A percentile compares a stretch with the other conserved stretches of the same genome.
Conservation (phyloP, 768 basidiomycete species). For the Agrocybe chaxingu region DNA sequence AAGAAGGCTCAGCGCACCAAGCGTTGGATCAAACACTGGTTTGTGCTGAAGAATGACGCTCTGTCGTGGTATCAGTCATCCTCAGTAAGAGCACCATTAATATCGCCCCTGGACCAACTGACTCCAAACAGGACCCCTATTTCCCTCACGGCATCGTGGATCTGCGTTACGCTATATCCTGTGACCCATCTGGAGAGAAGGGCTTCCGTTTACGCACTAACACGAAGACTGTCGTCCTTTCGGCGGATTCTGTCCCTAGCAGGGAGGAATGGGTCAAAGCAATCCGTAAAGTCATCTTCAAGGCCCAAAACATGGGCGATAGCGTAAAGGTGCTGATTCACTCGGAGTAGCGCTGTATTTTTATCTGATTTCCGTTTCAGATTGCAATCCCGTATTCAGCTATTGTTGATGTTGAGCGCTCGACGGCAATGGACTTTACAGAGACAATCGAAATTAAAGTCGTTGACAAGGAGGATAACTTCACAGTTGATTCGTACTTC, state of each 20-base stretch:
- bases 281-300: constrained; percentile 91
- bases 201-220: constrained; percentile 84
- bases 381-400: constrained; percentile 93
- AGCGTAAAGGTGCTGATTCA: constrained; percentile 72
- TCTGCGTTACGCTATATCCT: constrained; percentile 87
- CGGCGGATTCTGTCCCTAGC: constrained; percentile 78
- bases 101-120: not conserved
- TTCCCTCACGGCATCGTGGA: constrained; percentile 97
- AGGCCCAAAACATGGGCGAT: constrained; percentile 94
- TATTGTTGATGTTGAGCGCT: constrained; percentile 85
- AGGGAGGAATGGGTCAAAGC: constrained; percentile 96
- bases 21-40: constrained; percentile 95
- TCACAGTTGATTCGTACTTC: constrained; percentile 84
- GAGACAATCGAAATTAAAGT: constrained; percentile 96
- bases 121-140: constrained; percentile 77
- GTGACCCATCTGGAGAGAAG: constrained; percentile 75
- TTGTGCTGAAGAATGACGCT: constrained; percentile 92
- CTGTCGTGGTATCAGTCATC: constrained; percentile 97
- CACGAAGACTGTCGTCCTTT: constrained; percentile 68
- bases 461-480: constrained; percentile 76
- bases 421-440: constrained; percentile 89
- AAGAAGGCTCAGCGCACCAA: constrained; percentile 90
- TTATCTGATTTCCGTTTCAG: constrained; percentile 25
- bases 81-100: constrained; percentile 48
- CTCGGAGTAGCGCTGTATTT: not conserved